Evolutionary conservation across 257 asterid species (phyloP).

Genomic region (Jaltomata sinuosa): DNA sequence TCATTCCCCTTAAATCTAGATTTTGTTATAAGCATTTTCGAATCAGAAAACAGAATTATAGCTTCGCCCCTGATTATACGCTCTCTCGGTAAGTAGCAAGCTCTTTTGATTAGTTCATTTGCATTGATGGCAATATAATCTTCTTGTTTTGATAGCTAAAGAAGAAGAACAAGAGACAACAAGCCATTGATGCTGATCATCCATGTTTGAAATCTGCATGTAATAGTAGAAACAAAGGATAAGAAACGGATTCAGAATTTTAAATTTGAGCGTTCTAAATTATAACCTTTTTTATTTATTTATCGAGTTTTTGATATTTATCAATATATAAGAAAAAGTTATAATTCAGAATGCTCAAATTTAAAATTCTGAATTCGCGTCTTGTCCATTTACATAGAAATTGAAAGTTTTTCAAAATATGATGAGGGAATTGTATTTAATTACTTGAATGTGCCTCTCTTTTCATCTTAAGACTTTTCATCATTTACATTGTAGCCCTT

Average conservation of each 20-base stretch:
- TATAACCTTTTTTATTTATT: not conserved
- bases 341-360: not conserved
- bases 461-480: not conserved
- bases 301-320: not conserved
- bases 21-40: not conserved
- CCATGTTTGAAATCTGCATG: not conserved
- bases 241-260: not conserved
- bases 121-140: not conserved
- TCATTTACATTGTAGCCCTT: not conserved
- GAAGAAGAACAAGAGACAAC: not conserved
- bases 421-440: not conserved
- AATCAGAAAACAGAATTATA: not conserved
- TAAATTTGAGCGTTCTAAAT: not conserved
- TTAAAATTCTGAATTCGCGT: not conserved
- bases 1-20: not conserved
- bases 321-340: not conserved
- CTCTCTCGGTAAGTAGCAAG: not conserved
- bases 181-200: not conserved
- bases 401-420: not conserved
- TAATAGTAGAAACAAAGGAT: not conserved
- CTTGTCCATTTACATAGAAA: not conserved
- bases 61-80: not conserved
- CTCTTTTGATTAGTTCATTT: not conserved
- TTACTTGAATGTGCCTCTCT: not conserved
- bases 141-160: not conserved